Evolutionary conservation across 2,329 filamentous ascomycete species (phyloP).

Genomic region (Epichloe gansuensis): DNA sequence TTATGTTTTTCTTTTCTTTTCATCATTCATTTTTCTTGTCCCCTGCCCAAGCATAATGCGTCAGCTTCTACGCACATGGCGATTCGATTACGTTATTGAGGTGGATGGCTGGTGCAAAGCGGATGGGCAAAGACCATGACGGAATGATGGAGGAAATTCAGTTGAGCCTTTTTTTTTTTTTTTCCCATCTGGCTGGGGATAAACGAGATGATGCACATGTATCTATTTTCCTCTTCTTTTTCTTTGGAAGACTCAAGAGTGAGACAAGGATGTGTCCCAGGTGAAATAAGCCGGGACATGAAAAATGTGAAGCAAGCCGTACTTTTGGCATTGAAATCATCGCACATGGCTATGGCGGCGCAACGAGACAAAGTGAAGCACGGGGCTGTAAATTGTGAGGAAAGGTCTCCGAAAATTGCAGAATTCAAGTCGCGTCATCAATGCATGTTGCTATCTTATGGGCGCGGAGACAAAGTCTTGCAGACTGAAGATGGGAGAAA

Average conservation of each 20-base stretch:
- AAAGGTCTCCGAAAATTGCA: no score
- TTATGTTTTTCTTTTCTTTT: background rate
- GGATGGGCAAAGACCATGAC: background rate
- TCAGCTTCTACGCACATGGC: constrained; percentile 1
- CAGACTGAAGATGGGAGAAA: no score
- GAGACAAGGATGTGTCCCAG: background rate
- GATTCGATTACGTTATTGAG: constrained; percentile 6
- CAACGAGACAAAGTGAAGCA: no score
- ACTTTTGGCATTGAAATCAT: no score
- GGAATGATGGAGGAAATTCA: background rate
- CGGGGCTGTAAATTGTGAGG: no score
- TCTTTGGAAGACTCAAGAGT: background rate
- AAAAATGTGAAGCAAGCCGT: background rate
- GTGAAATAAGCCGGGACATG: background rate
- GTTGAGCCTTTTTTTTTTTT: background rate
- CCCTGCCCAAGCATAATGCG: background rate
- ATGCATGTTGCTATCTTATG: no score
- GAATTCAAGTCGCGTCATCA: background rate
- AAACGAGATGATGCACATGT: background rate
- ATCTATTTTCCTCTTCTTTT: background rate
- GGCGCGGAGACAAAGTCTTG: no score
- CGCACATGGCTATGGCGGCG: no score
- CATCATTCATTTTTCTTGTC: background rate
- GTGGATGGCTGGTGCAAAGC: background rate
- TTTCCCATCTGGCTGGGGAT: background rate